Evolutionary conservation across 2,329 filamentous ascomycete genomes (phyloP).

Genomic region (Calycina marina): DNA sequence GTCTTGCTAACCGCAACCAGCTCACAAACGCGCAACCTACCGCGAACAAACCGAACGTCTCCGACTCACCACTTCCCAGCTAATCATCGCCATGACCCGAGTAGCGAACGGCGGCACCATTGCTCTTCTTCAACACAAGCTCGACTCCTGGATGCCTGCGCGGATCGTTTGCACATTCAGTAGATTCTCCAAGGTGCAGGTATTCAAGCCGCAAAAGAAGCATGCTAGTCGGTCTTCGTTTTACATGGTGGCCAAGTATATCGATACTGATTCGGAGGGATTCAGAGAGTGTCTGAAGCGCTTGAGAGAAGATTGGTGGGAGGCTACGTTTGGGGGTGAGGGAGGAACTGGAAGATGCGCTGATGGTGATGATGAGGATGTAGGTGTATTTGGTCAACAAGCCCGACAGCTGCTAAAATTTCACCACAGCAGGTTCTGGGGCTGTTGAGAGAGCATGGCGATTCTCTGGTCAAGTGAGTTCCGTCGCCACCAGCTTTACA

Average conservation of each 20-base stretch:
- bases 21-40: conserved; percentile 8
- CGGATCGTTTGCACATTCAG: conserved; percentile 6
- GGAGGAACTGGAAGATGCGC: not conserved
- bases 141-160: conserved; percentile 6
- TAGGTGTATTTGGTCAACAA: not conserved
- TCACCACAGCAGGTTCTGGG: too few relatives aligned
- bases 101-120: conserved; percentile 9
- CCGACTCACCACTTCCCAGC: conserved; percentile 9
- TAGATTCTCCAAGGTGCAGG: conserved; percentile 6
- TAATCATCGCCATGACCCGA: conserved; percentile 10
- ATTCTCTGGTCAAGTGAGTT: too few relatives aligned
- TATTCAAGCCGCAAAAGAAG: conserved; percentile 9
- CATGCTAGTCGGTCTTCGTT: conserved; percentile 9
- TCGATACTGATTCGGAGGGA: conserved; percentile 3
- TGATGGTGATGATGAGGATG: not conserved
- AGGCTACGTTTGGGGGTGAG: conserved; percentile 9
- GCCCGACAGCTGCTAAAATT: too few relatives aligned
- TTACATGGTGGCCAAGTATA: conserved; percentile 12
- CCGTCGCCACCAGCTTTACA: too few relatives aligned
- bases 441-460: too few relatives aligned
- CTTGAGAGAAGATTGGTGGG: conserved; percentile 10
- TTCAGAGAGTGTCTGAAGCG: conserved; percentile 3
- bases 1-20: not conserved
- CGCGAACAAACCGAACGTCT: conserved; percentile 5
- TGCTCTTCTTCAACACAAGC: conserved; percentile 9